Evolutionary conservation across 2,329 filamentous ascomycete species (phyloP).

Genomic region (Escovopsis sp.): DNA sequence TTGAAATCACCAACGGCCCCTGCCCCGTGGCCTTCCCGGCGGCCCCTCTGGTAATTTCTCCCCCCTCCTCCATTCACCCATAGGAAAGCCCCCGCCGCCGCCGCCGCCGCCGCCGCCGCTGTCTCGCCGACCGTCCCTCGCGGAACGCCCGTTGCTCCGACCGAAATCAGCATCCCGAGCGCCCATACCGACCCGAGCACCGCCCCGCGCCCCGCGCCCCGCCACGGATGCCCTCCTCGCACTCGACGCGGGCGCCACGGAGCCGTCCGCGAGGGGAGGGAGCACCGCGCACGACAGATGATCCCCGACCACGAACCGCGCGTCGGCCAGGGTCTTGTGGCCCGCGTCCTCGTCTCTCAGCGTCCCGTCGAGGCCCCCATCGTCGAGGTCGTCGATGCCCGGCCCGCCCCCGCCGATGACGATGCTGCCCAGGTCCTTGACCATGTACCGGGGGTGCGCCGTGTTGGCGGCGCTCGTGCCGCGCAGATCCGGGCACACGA

Average conservation of each 20-base stretch:
- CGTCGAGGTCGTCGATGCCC: conserved; percentile 24
- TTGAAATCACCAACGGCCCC: conserved; percentile 14
- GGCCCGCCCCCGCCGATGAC: conserved; percentile 51
- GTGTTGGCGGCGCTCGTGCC: conserved; percentile 14
- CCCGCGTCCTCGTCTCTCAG: conserved; percentile 38
- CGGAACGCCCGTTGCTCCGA: conserved; percentile 21
- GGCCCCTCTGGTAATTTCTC: conserved; percentile 44
- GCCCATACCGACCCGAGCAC: conserved; percentile 12
- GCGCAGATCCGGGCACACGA: conserved; percentile 66
- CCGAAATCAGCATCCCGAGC: conserved; percentile 15
- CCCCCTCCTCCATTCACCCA: conserved; percentile 53
- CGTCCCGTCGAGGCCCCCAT: conserved; percentile 19
- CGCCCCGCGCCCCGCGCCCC: conserved; percentile 11
- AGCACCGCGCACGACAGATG: conserved; percentile 73
- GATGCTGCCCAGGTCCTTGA: conserved; percentile 71
- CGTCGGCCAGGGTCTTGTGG: conserved; percentile 61
- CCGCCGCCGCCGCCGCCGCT: conserved; percentile 22
- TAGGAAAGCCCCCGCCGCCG: conserved; percentile 24
- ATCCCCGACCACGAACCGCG: conserved; percentile 76
- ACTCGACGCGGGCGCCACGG: conserved; percentile 48
- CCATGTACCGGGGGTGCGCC: conserved; percentile 44
- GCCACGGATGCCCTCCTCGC: conserved; percentile 13
- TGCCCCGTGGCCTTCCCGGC: conserved; percentile 13
- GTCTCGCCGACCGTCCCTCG: conserved; percentile 23
- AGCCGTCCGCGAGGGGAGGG: conserved; percentile 59